These are phyloP conservation scores for Didymella segeticola DNA, from an alignment of 2,329 filamentous ascomycete species.

Conservation along the genomic window DNA sequence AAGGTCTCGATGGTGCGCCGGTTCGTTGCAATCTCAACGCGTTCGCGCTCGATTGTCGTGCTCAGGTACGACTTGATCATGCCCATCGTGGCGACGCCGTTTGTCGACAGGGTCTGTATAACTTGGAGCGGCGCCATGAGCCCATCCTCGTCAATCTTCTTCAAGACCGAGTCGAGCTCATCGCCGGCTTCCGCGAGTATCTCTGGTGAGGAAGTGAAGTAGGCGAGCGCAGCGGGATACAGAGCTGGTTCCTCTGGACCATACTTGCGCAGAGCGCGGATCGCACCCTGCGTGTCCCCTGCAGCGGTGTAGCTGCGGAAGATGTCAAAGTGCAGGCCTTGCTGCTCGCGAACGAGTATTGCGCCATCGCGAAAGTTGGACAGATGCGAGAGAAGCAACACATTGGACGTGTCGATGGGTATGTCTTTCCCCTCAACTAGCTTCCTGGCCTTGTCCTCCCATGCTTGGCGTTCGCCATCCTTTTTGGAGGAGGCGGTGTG, in stretches of 20 bases:
- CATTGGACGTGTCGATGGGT: slow-evolving; percentile 92
- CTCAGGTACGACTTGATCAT: slow-evolving; percentile 94
- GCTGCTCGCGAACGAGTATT: slow-evolving; percentile 90
- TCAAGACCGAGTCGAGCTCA: slow-evolving; percentile 80
- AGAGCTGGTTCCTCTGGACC: slow-evolving; percentile 88
- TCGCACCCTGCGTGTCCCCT: slow-evolving; percentile 87
- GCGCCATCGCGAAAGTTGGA: slow-evolving; percentile 90
- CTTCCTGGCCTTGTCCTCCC: slow-evolving; percentile 89
- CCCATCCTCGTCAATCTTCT: slow-evolving; percentile 86
- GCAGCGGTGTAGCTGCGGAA: slow-evolving; percentile 95
- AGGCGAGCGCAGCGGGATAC: slow-evolving; percentile 89
- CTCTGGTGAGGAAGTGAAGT: slow-evolving; percentile 84
- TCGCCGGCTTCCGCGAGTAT: slow-evolving; percentile 86
- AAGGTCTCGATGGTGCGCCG: slow-evolving; percentile 83
- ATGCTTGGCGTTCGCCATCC: slow-evolving; percentile 73
- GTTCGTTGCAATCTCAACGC: slow-evolving; percentile 84
- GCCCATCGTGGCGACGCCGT: slow-evolving; percentile 91
- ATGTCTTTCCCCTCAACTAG: slow-evolving; percentile 80
- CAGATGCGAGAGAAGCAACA: slow-evolving; percentile 88
- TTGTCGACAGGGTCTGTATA: slow-evolving; percentile 84
- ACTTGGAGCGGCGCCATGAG: slow-evolving; percentile 97
- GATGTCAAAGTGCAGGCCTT: slow-evolving; percentile 90
- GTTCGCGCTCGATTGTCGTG: slow-evolving; percentile 86
- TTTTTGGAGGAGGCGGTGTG: slow-evolving; percentile 82
- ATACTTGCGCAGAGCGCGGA: slow-evolving; percentile 89